Evolutionary conservation across 2,329 filamentous ascomycete species (phyloP), one percentile per base, ranked within the genome.

Genomic region (Apiospora rasikravindrae): DNA sequence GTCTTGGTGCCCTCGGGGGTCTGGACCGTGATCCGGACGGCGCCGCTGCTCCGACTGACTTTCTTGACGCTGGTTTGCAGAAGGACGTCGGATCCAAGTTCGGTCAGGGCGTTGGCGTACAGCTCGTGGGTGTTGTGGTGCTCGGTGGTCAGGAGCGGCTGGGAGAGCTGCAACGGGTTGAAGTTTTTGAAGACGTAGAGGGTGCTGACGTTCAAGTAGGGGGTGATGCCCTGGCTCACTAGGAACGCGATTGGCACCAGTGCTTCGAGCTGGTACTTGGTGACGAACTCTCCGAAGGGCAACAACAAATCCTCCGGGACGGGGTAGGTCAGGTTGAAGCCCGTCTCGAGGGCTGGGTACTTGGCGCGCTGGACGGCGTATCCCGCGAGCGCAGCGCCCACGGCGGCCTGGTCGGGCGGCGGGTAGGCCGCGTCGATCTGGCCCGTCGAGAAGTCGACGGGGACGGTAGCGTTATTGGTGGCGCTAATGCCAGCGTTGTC

Each of bases 361-460:
- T 70, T 42, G 44, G 47, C 33, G 14, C 68, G 49, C 19, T 70
- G 61, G 16, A 11, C 45, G 4, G 69, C 64, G 16, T 70, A 70
- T 1, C 61, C 37, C 24, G 51, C 33, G 24, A 72, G 57, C 6
- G 53, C 71, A 6, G 22, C 67, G 16, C 22, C 71, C 13, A 51
- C 19, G 42, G 57, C 40, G 0, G 33, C 29, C 6, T 14, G 24
- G 33, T 67, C 61, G 4, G 68, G 44, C 10, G 7, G 16, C n/a
- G 67, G 45, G 33, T 67, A 26, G 26, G 42, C 67, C 5, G 33
- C 13, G 10, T n/a, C 37, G n/a, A 19, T n/a, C 44, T 53, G 42
- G 7, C 71, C 71, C 4, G 67, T 70, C 22, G 37, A 14, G 53
- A 72, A 72, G 45, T 72, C 71, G 14, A 70, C n/a, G n/a, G 51